Evolutionary conservation across 306 rosid genomes (phyloP).

Genomic region (Prosopis cineraria): DNA sequence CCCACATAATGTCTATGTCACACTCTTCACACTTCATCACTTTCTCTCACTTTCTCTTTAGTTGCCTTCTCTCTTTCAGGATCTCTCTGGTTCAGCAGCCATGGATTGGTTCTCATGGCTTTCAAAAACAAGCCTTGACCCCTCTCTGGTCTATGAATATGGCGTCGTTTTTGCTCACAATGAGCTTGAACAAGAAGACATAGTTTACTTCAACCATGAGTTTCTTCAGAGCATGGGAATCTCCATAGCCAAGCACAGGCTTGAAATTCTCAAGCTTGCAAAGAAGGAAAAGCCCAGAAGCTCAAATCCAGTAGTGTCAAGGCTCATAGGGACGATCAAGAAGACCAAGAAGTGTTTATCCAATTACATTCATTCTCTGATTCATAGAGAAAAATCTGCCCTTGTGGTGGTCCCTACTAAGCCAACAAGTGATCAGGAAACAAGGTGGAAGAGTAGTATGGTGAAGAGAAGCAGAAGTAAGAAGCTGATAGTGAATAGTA

Average conservation of each 20-base stretch:
- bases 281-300: conserved; percentile 43
- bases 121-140: conserved; percentile 68
- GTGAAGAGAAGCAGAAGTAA: conserved; percentile 64
- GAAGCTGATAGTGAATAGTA: conserved; percentile 28
- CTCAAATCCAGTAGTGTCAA: conserved; percentile 45
- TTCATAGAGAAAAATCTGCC: conserved; percentile 48
- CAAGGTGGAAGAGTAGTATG: conserved; percentile 50
- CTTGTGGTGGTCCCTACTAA: conserved; percentile 65
- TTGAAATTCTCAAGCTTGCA: conserved; percentile 81
- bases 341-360: conserved; percentile 56
- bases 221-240: conserved; percentile 96
- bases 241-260: conserved; percentile 89
- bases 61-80: not conserved
- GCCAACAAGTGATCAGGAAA: conserved; percentile 43
- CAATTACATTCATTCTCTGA: conserved; percentile 42
- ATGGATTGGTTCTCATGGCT: conserved; percentile 99
- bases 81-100: conserved; percentile 9
- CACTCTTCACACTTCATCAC: conserved; percentile 14
- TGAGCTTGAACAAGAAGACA: conserved; percentile 89
- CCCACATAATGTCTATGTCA: conserved; percentile 18
- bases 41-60: not conserved
- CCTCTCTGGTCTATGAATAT: conserved; percentile 73
- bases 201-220: conserved; percentile 83
- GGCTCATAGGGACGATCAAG: conserved; percentile 66
- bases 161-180: conserved; percentile 80